A percentile compares a stretch with the other conserved stretches of the same genome.
phyloP scores from a whole-genome alignment of 2,329 filamentous ascomycete species.

The Ceratocystis diversiconidia region DNA sequence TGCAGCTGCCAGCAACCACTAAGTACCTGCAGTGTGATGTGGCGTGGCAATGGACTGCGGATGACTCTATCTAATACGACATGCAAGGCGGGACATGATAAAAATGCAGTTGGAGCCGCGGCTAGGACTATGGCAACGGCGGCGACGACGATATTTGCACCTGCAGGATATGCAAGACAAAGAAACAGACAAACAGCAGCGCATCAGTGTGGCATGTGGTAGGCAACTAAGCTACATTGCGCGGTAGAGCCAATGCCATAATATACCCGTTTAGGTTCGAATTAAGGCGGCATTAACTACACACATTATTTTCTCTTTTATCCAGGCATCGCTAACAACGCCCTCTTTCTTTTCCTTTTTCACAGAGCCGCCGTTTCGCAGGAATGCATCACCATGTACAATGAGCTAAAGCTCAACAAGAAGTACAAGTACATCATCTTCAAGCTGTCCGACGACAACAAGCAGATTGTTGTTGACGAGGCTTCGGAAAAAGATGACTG shows the following conservation, averaged over 20 bases:
- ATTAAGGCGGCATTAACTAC: background rate
- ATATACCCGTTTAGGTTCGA: too few relatives aligned
- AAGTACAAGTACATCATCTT: conserved; percentile 76
- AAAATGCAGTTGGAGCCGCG: background rate
- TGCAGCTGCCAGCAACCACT: background rate
- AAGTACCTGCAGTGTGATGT: background rate
- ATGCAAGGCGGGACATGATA: conserved; percentile 14
- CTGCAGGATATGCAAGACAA: background rate
- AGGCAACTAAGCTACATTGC: too few relatives aligned
- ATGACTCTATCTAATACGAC: background rate
- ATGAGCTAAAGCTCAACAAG: conserved; percentile 72
- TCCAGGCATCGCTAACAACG: conserved; percentile 8
- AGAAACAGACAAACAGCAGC: too few relatives aligned
- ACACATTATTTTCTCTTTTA: background rate
- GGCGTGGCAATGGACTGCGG: background rate
- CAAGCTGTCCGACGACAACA: conserved; percentile 74
- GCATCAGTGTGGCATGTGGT: too few relatives aligned
- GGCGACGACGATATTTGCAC: background rate
- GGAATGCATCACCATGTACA: conserved; percentile 59
- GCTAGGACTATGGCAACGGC: background rate
- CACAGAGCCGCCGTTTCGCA: conserved; percentile 54
- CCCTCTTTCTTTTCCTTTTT: background rate
- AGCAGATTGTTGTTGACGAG: conserved; percentile 68
- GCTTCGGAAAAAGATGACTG: conserved; percentile 53
- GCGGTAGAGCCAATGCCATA: too few relatives aligned